phyloP scores from a whole-genome alignment of 2,329 filamentous ascomycete species.

The Claviceps maximensis region DNA sequence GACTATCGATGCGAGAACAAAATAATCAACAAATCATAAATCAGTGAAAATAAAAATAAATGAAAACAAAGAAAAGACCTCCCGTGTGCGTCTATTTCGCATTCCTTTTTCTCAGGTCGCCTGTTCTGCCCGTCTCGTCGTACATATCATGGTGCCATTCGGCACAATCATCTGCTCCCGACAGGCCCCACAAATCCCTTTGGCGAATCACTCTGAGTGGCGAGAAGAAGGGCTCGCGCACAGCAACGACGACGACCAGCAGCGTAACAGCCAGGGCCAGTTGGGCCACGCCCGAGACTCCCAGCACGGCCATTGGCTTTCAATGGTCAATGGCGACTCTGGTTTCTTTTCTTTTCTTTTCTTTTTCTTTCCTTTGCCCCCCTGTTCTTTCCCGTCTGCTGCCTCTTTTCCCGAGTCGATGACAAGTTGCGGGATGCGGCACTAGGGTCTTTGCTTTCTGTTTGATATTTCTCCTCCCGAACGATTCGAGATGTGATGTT shows the following conservation, averaged over 20 bases:
- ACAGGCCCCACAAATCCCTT: too few species aligned
- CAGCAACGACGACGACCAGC: neutral
- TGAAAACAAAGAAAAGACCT: too few species aligned
- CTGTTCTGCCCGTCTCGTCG: too few species aligned
- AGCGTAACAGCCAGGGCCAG: neutral
- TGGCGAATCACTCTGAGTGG: constrained; percentile 7
- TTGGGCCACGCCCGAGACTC: neutral
- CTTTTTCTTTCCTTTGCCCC: neutral
- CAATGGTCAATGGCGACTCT: too few species aligned
- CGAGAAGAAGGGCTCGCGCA: constrained; percentile 5
- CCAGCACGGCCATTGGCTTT: constrained; percentile 1
- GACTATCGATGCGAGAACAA: too few species aligned
- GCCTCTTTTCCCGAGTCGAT: neutral
- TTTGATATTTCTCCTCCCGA: neutral
- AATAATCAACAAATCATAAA: too few species aligned
- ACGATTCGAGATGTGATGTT: neutral
- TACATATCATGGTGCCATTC: too few species aligned
- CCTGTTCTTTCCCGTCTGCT: neutral
- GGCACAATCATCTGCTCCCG: too few species aligned
- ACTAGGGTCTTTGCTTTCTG: neutral
- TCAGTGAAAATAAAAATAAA: too few species aligned
- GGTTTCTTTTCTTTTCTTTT: neutral
- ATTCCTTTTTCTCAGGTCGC: too few species aligned
- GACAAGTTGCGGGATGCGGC: neutral
- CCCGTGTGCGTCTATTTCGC: too few species aligned